Evolutionary conservation across 2,329 filamentous ascomycete species (phyloP).

Genomic region (Biscogniauxia mediterranea): DNA sequence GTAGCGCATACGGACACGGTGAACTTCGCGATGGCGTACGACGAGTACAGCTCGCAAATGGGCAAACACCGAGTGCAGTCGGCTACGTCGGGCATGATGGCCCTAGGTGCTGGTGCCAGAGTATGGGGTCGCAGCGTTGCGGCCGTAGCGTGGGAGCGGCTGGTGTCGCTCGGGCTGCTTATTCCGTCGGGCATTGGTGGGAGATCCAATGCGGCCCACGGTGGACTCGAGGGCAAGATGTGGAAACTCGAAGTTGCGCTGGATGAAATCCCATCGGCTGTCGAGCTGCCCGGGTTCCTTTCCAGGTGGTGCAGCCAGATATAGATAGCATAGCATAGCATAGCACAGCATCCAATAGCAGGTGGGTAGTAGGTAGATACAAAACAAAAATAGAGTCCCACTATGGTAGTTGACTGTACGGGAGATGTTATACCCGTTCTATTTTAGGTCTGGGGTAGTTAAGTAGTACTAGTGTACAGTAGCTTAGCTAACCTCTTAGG

Average conservation of each 20-base stretch:
- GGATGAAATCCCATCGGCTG: slow-evolving; percentile 70
- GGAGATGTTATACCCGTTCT: slow-evolving; percentile 3
- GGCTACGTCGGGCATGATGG: slow-evolving; percentile 64
- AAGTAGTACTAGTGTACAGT: too few relatives aligned
- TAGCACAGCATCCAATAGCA: too few relatives aligned
- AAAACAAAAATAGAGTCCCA: too few relatives aligned
- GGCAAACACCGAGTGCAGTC: slow-evolving; percentile 71
- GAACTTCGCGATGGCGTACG: slow-evolving; percentile 83
- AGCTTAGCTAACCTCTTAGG: neutral
- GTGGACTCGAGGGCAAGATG: slow-evolving; percentile 63
- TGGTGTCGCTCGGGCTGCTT: slow-evolving; percentile 67
- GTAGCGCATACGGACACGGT: slow-evolving; percentile 76
- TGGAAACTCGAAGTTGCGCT: slow-evolving; percentile 73
- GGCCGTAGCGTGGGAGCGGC: slow-evolving; percentile 70
- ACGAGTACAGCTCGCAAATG: slow-evolving; percentile 78
- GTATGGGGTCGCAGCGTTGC: slow-evolving; percentile 77
- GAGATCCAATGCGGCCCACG: slow-evolving; percentile 44
- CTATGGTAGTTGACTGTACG: slow-evolving; percentile 1
- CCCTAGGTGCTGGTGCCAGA: slow-evolving; percentile 61
- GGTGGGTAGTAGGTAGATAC: too few relatives aligned
- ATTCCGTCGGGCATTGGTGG: slow-evolving; percentile 63
- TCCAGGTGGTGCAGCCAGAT: slow-evolving; percentile 77
- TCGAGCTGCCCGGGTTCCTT: slow-evolving; percentile 58
- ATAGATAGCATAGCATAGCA: slow-evolving; percentile 27
- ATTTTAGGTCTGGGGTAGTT: slow-evolving; percentile 1